phyloP scores from a whole-genome alignment of 352 stramenopile species.

The Phytophthora brassicae region DNA sequence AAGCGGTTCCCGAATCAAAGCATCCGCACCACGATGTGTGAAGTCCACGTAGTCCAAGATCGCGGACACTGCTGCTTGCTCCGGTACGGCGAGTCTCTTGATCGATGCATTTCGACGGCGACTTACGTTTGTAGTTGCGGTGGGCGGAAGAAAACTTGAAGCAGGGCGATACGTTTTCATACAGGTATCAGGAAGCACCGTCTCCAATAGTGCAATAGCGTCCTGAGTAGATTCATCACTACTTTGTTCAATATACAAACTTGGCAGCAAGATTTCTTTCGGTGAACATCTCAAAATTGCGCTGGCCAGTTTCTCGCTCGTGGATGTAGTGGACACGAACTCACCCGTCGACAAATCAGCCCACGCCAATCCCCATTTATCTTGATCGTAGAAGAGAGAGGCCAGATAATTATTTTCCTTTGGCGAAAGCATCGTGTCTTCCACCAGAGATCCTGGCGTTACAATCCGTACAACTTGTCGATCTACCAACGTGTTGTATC shows the following conservation, averaged over 20 bases:
- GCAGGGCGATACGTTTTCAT: conserved; percentile 65
- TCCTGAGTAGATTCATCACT: conserved; percentile 8
- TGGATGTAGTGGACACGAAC: conserved; percentile 65
- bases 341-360: conserved; percentile 79
- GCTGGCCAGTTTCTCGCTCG: conserved; percentile 57
- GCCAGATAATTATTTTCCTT: conserved; percentile 83
- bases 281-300: conserved; percentile 63
- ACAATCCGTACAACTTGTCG: conserved; percentile 78
- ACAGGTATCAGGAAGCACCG: conserved; percentile 46
- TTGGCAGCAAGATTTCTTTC: conserved; percentile 69
- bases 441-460: conserved; percentile 71
- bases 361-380: conserved; percentile 64
- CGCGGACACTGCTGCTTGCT: conserved; percentile 47
- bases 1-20: conserved; percentile 42
- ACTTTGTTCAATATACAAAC: not conserved
- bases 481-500: conserved; percentile 65
- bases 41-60: conserved; percentile 75
- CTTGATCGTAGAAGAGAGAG: conserved; percentile 40
- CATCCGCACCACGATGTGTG: conserved; percentile 43
- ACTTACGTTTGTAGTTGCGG: not conserved
- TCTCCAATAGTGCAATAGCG: conserved; percentile 33
- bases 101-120: conserved; percentile 3
- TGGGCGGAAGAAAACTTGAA: conserved; percentile 21
- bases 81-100: conserved; percentile 22
- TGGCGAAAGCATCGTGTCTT: conserved; percentile 76